Base-by-base conservation (phyloP, 164 flowering plant genomes). In the Piper betle region DNA sequence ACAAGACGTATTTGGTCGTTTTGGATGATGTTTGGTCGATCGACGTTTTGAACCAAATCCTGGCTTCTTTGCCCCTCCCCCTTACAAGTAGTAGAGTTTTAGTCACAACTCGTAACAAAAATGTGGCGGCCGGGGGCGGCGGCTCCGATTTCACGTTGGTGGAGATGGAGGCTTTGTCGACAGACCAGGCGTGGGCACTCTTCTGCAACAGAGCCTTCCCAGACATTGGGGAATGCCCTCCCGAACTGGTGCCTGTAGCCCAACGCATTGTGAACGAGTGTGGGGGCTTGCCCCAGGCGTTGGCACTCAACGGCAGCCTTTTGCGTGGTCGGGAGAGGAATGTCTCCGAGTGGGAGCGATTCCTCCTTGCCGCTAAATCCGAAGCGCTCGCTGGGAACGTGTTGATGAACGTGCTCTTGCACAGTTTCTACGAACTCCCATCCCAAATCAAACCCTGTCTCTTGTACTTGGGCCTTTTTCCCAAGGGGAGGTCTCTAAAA, bases 361-460 rank as follows among this genome's bases (percentile, higher is more conserved):
- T 46, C 3, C 9, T 10, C 1, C 50, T 12, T 9, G 10, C 3
- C 15, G 15, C 15, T 2, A 46, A 9, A 15, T 46, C 50, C 0
- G 50, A 46, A 46, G 15, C 3, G 50, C 50, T 57, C 55, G 12
- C 46, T 4, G 16, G 13, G 15, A 10, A 0, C 6, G 10, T 0
- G 39, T 19, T 63, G 59, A 63, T 55, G 59, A 19, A 11, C 2
- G 42, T 63, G 18, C 54, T 63, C 19, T 55, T 17, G 52, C 53
- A 55, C 25, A 63, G 66, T 18, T 63, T 40, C 19, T 12, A 54
- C 19, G 65, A 53, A 39, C 46, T 62, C n/a, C 65, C 65, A 16
- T 38, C 38, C 52, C 38, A 62, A 37, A 52, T 62, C 18, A 53
- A 62, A 25, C 50, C 18, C 20, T 62, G 65, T 19, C 54, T 62